phyloP scores from a whole-genome alignment of 106 monocot genomes.

The Xerophyta viscosa region DNA sequence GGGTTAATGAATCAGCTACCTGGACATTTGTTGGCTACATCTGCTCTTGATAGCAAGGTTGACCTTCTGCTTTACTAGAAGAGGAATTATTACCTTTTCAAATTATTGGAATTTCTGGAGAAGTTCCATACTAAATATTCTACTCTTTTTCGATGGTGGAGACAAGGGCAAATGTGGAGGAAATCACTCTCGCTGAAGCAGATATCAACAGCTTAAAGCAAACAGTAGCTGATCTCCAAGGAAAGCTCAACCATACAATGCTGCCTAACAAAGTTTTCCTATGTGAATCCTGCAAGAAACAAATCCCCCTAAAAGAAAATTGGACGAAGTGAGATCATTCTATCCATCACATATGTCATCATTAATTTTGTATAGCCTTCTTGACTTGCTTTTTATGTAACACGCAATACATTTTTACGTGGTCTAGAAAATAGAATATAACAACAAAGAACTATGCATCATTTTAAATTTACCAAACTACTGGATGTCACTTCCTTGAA shows the following conservation, averaged over 20 bases:
- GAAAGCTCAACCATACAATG: slow-evolving; percentile 33
- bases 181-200: slow-evolving; percentile 59
- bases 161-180: slow-evolving; percentile 64
- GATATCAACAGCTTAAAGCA: slow-evolving; percentile 67
- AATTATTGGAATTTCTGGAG: slow-evolving; percentile 3
- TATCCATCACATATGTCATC: not conserved
- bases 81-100: not conserved
- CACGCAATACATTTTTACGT: too few species aligned
- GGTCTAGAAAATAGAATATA: too few species aligned
- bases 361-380: slow-evolving; percentile 20
- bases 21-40: slow-evolving; percentile 18
- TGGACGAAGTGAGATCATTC: not conserved
- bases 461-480: too few species aligned
- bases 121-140: slow-evolving; percentile 4
- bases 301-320: slow-evolving; percentile 4
- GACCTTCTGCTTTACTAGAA: not conserved
- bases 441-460: too few species aligned
- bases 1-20: slow-evolving; percentile 46
- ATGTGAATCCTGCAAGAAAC: slow-evolving; percentile 43
- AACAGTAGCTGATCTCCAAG: slow-evolving; percentile 49
- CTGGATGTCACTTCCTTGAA: too few species aligned
- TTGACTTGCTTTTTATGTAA: too few species aligned
- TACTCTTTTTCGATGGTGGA: slow-evolving; percentile 16
- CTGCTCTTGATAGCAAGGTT: slow-evolving; percentile 56
- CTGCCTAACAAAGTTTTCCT: slow-evolving; percentile 16